Evolutionary conservation across 2,329 filamentous ascomycete genomes (phyloP), one percentile per base, ranked within the genome.

Genomic region (Cryphonectria naterciae): DNA sequence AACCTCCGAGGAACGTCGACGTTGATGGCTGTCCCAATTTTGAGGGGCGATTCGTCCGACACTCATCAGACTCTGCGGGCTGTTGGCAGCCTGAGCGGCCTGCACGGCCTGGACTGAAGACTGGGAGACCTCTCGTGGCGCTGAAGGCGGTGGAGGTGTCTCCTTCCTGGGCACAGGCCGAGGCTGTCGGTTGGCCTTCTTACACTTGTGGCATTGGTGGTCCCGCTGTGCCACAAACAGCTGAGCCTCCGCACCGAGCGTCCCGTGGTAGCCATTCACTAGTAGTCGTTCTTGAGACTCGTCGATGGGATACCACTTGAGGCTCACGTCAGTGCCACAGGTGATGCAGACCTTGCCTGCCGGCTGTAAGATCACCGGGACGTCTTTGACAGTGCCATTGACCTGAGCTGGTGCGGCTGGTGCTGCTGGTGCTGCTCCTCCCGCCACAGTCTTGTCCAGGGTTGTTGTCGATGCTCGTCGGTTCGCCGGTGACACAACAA

Each of bases 131-230:
- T 79, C 76, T 32, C 72, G 72, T n/a, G 65, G 46, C 15, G 76
- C 75, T 43, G 77, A 25, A 17, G 76, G 75, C 37, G 77, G 73
- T 25, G 79, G 25, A 8, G 63, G 77, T 2, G 75, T 63, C 60
- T 76, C 25, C 46, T 76, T 65, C 39, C 75, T 28, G 77, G 73
- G 10, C 75, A 75, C 41, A 72, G 76, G 70, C 80, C 77, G 74
- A 4, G 85, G 82, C 68, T 85, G 82, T 37, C 83, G 84, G 70
- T 86, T 86, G 41, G 80, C 78, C 77, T 88, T 91, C 74, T 84
- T 86, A 77, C 92, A 95, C 79, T 93, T 92, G 80, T 95, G 92
- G 76, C 92, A 95, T 79, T 94, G 91, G 74, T 89, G 91, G 73
- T 85, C 86, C 41, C 86, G 83, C 74, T 90, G 88, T 68, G 87